A percentile compares a stretch with the other conserved stretches of the same genome.
Conservation (phyloP, 257 asterid genomes). For the Thymus mandschuricus region DNA sequence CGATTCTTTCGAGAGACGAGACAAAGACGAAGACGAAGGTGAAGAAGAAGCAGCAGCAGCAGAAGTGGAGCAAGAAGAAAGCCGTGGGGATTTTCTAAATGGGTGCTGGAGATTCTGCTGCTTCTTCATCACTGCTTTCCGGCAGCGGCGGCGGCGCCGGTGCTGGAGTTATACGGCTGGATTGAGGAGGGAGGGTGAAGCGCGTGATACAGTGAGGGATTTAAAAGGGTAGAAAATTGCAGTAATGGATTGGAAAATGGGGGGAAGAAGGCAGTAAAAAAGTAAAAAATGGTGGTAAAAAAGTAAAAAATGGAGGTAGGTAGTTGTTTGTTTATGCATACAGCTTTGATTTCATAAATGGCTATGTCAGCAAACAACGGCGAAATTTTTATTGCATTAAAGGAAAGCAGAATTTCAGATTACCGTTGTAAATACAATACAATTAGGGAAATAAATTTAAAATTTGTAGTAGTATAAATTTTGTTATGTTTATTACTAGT, state of each 20-base stretch:
- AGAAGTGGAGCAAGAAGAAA: constrained; percentile 24
- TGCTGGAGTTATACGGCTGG: not conserved
- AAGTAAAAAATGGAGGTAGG: not conserved
- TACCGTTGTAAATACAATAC: not conserved
- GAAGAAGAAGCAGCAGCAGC: not conserved
- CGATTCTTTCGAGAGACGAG: constrained; percentile 18
- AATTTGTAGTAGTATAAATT: not conserved
- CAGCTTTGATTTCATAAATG: not conserved
- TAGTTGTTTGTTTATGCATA: not conserved
- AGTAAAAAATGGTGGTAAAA: not conserved
- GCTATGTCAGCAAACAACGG: no score
- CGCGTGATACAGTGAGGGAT: not conserved
- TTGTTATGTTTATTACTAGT: not conserved
- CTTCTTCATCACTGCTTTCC: constrained; percentile 25
- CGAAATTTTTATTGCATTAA: no score
- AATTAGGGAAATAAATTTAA: not conserved
- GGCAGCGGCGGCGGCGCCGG: constrained; percentile 25
- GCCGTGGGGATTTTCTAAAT: constrained; percentile 39
- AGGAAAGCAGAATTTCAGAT: no score
- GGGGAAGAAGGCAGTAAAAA: not conserved
- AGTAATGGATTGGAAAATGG: not conserved
- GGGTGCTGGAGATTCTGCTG: constrained; percentile 18
- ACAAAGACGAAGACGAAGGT: not conserved
- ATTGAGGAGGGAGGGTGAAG: constrained; percentile 3
- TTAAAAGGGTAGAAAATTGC: not conserved